Conservation (phyloP, 129 eudicot species). For the Pittosporum tobira region DNA sequence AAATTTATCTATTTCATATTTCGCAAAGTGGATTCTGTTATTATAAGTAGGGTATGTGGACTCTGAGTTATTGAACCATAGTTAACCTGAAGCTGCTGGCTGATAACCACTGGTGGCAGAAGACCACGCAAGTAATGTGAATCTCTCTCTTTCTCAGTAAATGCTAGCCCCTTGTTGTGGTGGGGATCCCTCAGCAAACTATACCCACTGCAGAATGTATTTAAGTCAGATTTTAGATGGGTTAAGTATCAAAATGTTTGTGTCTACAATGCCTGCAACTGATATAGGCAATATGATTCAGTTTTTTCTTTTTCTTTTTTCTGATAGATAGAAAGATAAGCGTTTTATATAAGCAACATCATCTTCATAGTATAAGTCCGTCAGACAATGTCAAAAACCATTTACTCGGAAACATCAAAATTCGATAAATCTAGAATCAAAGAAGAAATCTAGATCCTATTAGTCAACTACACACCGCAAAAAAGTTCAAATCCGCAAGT, state of each 20-base stretch:
- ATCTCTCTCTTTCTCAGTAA: constrained; percentile 81
- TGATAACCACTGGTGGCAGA: constrained; percentile 52
- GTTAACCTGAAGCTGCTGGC: constrained; percentile 76
- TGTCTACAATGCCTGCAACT: too few species aligned
- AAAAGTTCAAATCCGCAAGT: neutral
- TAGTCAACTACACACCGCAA: neutral
- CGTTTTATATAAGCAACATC: too few species aligned
- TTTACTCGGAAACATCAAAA: too few species aligned
- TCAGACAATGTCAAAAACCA: too few species aligned
- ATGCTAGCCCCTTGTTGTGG: constrained; percentile 85
- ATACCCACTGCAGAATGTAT: constrained; percentile 45
- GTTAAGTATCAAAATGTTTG: too few species aligned
- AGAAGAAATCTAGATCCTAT: too few species aligned
- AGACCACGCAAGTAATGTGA: constrained; percentile 78
- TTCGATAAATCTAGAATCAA: too few species aligned
- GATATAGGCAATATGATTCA: too few species aligned
- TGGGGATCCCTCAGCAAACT: constrained; percentile 79
- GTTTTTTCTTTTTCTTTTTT: too few species aligned
- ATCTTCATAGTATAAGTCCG: too few species aligned
- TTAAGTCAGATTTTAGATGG: neutral
- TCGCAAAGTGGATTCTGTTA: neutral
- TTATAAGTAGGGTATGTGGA: too few species aligned
- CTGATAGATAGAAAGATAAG: too few species aligned
- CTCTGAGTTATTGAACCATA: neutral
- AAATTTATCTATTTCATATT: neutral